Evolutionary conservation across 2,329 filamentous ascomycete genomes (phyloP).

Genomic region (Cladosporium sp.): DNA sequence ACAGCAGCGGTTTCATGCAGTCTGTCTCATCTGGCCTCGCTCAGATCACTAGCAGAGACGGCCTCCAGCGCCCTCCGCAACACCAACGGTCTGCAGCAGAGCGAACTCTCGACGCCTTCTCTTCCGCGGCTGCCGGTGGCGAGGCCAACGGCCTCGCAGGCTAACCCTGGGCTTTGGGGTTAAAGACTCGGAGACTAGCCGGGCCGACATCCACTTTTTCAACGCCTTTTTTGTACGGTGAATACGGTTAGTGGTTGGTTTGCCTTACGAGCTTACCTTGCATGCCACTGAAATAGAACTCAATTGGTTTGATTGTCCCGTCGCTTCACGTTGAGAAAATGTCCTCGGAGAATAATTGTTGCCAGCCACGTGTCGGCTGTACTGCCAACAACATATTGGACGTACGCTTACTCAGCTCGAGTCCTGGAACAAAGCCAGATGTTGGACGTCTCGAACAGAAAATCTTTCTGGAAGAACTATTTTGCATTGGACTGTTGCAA

Average conservation of each 20-base stretch:
- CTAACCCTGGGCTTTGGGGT: background rate
- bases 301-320: background rate
- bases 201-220: background rate
- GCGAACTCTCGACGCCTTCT: background rate
- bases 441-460: background rate
- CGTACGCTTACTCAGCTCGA: background rate
- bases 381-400: background rate
- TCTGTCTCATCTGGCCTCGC: background rate
- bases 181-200: background rate
- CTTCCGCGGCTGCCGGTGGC: conserved; percentile 4
- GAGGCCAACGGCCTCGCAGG: background rate
- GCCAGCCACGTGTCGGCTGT: background rate
- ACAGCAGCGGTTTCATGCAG: background rate
- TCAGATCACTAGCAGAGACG: background rate
- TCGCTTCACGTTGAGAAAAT: background rate
- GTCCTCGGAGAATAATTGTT: background rate
- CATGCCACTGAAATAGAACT: background rate
- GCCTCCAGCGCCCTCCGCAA: background rate
- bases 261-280: background rate
- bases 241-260: background rate
- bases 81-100: conserved; percentile 4
- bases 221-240: background rate
- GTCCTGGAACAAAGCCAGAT: background rate
- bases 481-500: background rate
- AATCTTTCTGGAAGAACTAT: background rate